These are phyloP conservation scores for Nitzschia putrida DNA, from an alignment of 108 stramenopile genomes.

Conservation along the genomic window DNA sequence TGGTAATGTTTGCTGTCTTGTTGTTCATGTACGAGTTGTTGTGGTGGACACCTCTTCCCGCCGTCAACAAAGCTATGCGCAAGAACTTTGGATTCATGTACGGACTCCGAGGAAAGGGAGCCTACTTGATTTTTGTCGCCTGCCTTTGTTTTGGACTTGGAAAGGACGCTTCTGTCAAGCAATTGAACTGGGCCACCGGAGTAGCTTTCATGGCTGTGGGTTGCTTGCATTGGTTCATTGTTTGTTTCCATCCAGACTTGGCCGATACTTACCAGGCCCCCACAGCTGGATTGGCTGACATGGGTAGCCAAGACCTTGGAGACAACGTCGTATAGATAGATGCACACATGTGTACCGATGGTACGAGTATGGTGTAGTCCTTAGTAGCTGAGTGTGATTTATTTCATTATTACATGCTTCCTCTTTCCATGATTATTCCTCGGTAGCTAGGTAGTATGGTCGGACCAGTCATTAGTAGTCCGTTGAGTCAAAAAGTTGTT, in stretches of 20 bases:
- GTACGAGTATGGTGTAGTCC: no score
- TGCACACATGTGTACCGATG: not conserved
- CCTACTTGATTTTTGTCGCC: conserved; percentile 85
- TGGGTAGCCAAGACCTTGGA: conserved; percentile 10
- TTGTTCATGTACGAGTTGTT: conserved; percentile 81
- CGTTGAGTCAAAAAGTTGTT: no score
- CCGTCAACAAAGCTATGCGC: conserved; percentile 66
- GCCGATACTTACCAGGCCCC: conserved; percentile 59
- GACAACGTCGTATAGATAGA: conserved; percentile 8
- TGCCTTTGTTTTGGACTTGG: conserved; percentile 82
- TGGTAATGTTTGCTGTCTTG: conserved; percentile 78
- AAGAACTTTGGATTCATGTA: conserved; percentile 92
- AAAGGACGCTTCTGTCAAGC: conserved; percentile 41
- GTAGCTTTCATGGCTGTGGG: conserved; percentile 62
- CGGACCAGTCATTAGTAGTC: no score
- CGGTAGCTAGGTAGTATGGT: no score
- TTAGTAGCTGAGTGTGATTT: no score
- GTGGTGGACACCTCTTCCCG: conserved; percentile 76
- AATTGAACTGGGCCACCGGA: conserved; percentile 60
- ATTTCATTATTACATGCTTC: no score
- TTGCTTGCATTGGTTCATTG: conserved; percentile 56
- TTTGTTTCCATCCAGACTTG: conserved; percentile 59
- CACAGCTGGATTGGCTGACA: conserved; percentile 61
- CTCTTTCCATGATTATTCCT: no score
- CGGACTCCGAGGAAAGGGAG: conserved; percentile 76